Conservation (phyloP, 164 flowering plant genomes). For the Buxus sempervirens region DNA sequence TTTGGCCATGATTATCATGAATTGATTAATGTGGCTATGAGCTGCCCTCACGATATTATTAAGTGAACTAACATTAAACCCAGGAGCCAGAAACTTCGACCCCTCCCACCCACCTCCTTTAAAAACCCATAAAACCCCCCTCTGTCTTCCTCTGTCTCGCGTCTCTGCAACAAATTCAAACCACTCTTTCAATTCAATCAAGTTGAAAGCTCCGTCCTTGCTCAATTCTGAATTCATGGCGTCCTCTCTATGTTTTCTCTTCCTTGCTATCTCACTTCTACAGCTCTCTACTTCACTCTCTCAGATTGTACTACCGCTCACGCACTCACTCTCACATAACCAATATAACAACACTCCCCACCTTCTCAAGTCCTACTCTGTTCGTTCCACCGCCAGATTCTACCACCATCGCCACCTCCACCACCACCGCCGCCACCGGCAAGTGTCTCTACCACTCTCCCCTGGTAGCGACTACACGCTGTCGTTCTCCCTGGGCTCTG, state of each 20-base stretch:
- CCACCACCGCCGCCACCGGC: constrained; percentile 24
- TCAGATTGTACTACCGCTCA: constrained; percentile 40
- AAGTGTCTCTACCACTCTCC: constrained; percentile 76
- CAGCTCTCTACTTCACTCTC: constrained; percentile 20
- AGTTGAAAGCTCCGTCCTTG: constrained; percentile 5
- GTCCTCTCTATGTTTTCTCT: constrained; percentile 20
- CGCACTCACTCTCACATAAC: constrained; percentile 60
- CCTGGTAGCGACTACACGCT: constrained; percentile 84
- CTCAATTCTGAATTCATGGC: constrained; percentile 23
- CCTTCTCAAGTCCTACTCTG: constrained; percentile 70
- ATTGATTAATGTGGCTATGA: too few relatives aligned
- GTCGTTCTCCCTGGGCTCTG: constrained; percentile 48
- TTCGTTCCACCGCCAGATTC: constrained; percentile 58
- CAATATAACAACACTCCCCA: constrained; percentile 46
- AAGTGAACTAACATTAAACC: too few relatives aligned
- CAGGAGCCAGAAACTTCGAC: constrained; percentile 4
- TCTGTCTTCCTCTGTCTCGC: not conserved
- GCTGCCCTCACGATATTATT: too few relatives aligned
- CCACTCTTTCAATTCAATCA: not conserved
- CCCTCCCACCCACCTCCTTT: not conserved
- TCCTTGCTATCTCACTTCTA: constrained; percentile 2
- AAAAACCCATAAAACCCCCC: constrained; percentile 14
- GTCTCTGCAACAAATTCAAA: not conserved
- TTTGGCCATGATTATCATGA: not conserved
- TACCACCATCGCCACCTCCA: constrained; percentile 31